Evolutionary conservation across 2,329 filamentous ascomycete genomes (phyloP).

Genomic region (Fusarium sp.): DNA sequence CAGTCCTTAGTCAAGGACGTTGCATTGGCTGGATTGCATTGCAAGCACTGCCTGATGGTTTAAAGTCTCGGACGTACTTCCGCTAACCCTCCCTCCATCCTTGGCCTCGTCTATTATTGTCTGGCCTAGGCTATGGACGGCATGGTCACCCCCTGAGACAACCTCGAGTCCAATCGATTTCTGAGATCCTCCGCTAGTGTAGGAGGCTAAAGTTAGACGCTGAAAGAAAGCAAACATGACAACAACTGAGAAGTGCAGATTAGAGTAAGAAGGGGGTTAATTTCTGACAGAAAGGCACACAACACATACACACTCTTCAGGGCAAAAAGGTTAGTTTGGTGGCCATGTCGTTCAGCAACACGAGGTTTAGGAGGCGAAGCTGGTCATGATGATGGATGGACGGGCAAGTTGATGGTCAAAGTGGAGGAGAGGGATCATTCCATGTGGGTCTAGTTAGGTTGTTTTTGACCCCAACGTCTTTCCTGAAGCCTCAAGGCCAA

Average conservation of each 20-base stretch:
- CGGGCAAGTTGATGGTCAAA: conserved; percentile 16
- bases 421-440: conserved; percentile 25
- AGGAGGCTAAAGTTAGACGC: conserved; percentile 32
- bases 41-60: conserved; percentile 18
- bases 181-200: conserved; percentile 38
- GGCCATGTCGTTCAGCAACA: conserved; percentile 36
- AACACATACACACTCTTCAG: background rate
- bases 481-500: background rate
- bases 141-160: conserved; percentile 46
- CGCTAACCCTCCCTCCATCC: conserved; percentile 15
- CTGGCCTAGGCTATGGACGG: conserved; percentile 19
- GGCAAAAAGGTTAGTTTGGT: conserved; percentile 12
- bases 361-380: conserved; percentile 43
- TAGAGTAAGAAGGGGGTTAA: conserved; percentile 4
- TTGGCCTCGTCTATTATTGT: conserved; percentile 38
- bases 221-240: conserved; percentile 16
- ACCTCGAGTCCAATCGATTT: conserved; percentile 38
- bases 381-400: conserved; percentile 32
- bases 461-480: conserved; percentile 28
- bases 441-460: conserved; percentile 23
- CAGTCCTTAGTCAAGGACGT: background rate
- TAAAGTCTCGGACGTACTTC: conserved; percentile 39
- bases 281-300: background rate
- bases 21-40: conserved; percentile 24
- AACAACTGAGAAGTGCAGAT: conserved; percentile 2